Conservation (phyloP, 2,329 filamentous ascomycete species). For the Colletotrichum sp. region DNA sequence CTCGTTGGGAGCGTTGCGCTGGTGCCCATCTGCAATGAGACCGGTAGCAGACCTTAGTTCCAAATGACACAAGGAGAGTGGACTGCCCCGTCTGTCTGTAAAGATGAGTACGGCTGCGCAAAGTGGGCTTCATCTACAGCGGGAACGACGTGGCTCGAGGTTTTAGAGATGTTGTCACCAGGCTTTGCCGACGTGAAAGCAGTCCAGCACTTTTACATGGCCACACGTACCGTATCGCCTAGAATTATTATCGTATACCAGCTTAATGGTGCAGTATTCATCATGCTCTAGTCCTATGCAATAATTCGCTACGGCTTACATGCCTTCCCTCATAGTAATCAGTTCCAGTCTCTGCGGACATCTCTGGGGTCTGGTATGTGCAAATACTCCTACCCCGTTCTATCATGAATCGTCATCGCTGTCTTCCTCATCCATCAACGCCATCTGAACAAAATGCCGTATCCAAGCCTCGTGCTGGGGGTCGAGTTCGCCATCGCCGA, state of each 20-base stretch:
- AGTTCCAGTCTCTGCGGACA: background rate
- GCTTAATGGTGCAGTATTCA: background rate
- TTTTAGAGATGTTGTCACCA: rapidly evolving
- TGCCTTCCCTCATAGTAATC: background rate
- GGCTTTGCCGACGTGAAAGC: background rate
- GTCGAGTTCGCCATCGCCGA: conserved; percentile 40
- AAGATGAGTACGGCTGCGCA: background rate
- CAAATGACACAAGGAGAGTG: background rate
- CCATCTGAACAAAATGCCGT: conserved; percentile 58
- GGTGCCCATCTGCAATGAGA: background rate
- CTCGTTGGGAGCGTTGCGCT: background rate
- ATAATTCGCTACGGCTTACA: background rate
- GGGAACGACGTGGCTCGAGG: background rate
- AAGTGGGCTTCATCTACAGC: background rate
- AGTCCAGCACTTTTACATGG: background rate
- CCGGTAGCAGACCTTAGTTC: background rate
- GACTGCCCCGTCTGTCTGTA: background rate
- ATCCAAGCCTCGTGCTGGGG: conserved; percentile 58
- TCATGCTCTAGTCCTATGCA: background rate
- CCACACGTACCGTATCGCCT: background rate
- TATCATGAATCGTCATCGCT: conserved; percentile 42
- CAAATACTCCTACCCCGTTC: background rate
- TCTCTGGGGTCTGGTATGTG: background rate
- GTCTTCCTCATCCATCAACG: conserved; percentile 57
- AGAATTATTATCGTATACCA: rapidly evolving